A percentile compares a stretch with the other conserved stretches of the same genome.
phyloP scores from a whole-genome alignment of 768 basidiomycete genomes.

The Russula compacta region DNA sequence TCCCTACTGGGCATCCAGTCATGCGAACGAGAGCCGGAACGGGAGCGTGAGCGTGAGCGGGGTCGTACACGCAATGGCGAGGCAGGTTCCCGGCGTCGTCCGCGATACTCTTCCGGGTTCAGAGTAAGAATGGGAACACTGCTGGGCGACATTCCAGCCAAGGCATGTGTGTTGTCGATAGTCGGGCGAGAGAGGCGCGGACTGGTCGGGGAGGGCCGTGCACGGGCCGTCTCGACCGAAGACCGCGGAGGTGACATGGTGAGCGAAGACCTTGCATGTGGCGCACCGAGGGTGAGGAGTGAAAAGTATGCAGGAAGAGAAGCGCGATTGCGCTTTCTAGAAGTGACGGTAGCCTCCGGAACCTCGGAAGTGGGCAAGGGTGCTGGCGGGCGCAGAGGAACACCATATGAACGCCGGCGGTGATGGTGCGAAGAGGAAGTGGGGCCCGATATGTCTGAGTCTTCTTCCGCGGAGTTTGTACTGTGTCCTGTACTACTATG shows the following conservation, averaged over 20 bases:
- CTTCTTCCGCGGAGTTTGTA: slow-evolving; percentile 9
- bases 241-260: slow-evolving; percentile 17
- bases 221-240: slow-evolving; percentile 12
- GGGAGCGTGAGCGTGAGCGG: slow-evolving; percentile 3
- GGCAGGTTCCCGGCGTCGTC: slow-evolving; percentile 10
- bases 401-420: slow-evolving; percentile 11
- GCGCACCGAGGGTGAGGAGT: slow-evolving; percentile 18
- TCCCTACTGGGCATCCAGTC: not conserved
- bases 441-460: slow-evolving; percentile 9
- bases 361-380: not conserved
- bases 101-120: slow-evolving; percentile 6
- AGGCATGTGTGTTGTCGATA: slow-evolving; percentile 12
- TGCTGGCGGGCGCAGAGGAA: not conserved
- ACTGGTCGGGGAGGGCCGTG: slow-evolving; percentile 12
- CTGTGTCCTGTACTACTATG: slow-evolving; percentile 9
- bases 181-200: slow-evolving; percentile 11
- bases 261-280: slow-evolving; percentile 10
- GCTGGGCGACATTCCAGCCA: slow-evolving; percentile 13
- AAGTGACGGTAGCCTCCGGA: slow-evolving; percentile 10
- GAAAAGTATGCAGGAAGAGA: slow-evolving; percentile 24
- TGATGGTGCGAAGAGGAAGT: slow-evolving; percentile 8
- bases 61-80: slow-evolving; percentile 4
- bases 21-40: not conserved
- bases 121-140: slow-evolving; percentile 1
- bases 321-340: slow-evolving; percentile 15